A percentile compares a stretch with the other conserved stretches of the same genome.
These are phyloP conservation scores for Fusarium vanettenii DNA, from an alignment of 2,329 filamentous ascomycete species.

Conservation along the genomic window DNA sequence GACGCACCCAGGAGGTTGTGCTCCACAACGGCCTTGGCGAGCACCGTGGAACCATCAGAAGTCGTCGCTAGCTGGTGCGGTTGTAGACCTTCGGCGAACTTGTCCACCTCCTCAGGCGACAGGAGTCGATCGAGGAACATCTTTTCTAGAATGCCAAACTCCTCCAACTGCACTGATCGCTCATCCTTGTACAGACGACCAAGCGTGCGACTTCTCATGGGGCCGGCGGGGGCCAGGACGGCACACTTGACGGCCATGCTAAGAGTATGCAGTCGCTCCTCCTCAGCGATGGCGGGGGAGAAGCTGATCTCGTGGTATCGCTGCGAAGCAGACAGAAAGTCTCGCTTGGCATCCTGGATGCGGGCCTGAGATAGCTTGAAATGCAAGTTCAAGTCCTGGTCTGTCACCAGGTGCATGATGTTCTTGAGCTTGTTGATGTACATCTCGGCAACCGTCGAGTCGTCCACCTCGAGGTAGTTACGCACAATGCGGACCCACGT, in stretches of 20 bases:
- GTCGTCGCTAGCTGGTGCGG: slow-evolving; percentile 93
- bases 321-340: slow-evolving; percentile 88
- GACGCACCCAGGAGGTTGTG: slow-evolving; percentile 94
- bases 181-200: slow-evolving; percentile 95
- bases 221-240: slow-evolving; percentile 91
- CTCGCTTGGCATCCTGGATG: slow-evolving; percentile 89
- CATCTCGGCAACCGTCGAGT: slow-evolving; percentile 84
- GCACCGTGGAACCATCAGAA: slow-evolving; percentile 89
- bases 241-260: slow-evolving; percentile 91
- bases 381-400: slow-evolving; percentile 81
- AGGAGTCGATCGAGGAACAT: slow-evolving; percentile 95
- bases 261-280: slow-evolving; percentile 86
- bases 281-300: slow-evolving; percentile 81
- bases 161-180: slow-evolving; percentile 76
- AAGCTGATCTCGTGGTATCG: slow-evolving; percentile 91
- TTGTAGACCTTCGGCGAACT: slow-evolving; percentile 83
- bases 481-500: slow-evolving; percentile 96
- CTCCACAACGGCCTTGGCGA: slow-evolving; percentile 93
- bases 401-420: slow-evolving; percentile 81
- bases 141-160: slow-evolving; percentile 93
- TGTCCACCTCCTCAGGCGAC: slow-evolving; percentile 81
- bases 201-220: slow-evolving; percentile 81
- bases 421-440: slow-evolving; percentile 97
- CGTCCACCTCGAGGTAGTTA: slow-evolving; percentile 93
- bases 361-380: slow-evolving; percentile 93